phyloP scores from a whole-genome alignment of 75 land plant species.

The Pinus albicaulis region DNA sequence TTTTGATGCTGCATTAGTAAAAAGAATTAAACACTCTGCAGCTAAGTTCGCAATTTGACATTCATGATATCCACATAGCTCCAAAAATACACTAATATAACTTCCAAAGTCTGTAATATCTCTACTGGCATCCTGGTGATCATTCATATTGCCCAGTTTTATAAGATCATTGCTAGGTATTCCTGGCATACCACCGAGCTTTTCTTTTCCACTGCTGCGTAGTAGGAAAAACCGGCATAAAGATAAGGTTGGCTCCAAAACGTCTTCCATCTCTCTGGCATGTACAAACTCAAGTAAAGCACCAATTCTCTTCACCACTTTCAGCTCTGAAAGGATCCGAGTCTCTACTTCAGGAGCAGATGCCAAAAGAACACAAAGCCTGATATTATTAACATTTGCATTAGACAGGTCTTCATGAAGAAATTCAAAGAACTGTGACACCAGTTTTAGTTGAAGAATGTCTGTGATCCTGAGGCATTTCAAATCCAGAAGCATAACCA shows the following conservation, averaged over 20 bases:
- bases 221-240: constrained; percentile 78
- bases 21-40: constrained; percentile 79
- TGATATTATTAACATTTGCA: constrained; percentile 90
- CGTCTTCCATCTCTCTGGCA: constrained; percentile 93
- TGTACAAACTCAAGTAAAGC: constrained; percentile 89
- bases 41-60: constrained; percentile 70
- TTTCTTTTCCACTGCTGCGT: constrained; percentile 43
- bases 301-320: constrained; percentile 74
- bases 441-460: constrained; percentile 78
- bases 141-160: constrained; percentile 14
- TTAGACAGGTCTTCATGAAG: constrained; percentile 77
- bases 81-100: constrained; percentile 70
- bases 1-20: constrained; percentile 71
- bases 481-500: constrained; percentile 92
- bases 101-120: constrained; percentile 79
- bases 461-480: constrained; percentile 77
- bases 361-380: constrained; percentile 83
- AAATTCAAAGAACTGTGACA: constrained; percentile 92
- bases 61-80: constrained; percentile 57
- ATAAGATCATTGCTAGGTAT: constrained; percentile 18
- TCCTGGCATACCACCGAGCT: constrained; percentile 27
- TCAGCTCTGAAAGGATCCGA: constrained; percentile 68
- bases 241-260: constrained; percentile 84
- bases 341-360: constrained; percentile 89
- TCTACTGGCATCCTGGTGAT: constrained; percentile 33